A percentile compares a stretch with the other conserved stretches of the same genome.
phyloP scores from a whole-genome alignment of 192 early-diverging fungal genomes.

The Haplosporangium gracile region DNA sequence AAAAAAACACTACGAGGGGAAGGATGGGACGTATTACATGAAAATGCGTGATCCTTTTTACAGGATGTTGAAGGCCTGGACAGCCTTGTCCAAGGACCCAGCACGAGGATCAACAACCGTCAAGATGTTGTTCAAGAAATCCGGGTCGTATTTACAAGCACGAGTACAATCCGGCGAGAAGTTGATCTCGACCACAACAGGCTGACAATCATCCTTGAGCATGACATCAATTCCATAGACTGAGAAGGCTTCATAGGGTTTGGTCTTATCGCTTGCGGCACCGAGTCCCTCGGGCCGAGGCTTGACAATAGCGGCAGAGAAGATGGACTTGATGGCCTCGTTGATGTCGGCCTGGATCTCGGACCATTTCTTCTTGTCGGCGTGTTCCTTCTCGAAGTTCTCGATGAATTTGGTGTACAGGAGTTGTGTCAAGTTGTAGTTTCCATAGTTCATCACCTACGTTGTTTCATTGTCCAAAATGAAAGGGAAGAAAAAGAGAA shows the following conservation, averaged over 20 bases:
- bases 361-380: conserved; percentile 56
- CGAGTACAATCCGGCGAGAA: conserved; percentile 61
- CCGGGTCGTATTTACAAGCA: conserved; percentile 63
- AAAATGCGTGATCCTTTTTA: conserved; percentile 8
- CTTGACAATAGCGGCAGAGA: conserved; percentile 63
- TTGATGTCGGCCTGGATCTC: conserved; percentile 61
- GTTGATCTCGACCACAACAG: conserved; percentile 61
- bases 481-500: neutral
- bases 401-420: conserved; percentile 62
- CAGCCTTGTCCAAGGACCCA: conserved; percentile 57
- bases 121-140: conserved; percentile 63
- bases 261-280: conserved; percentile 11
- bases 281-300: conserved; percentile 57
- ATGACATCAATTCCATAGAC: conserved; percentile 65
- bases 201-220: conserved; percentile 59
- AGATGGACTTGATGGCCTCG: conserved; percentile 61
- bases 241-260: conserved; percentile 54
- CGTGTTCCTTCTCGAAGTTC: conserved; percentile 64
- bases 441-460: conserved; percentile 62
- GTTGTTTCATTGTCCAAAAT: neutral
- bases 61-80: conserved; percentile 56
- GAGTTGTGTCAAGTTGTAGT: conserved; percentile 61
- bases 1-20: neutral
- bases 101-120: conserved; percentile 61
- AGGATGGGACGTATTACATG: neutral